phyloP scores from a whole-genome alignment of 2,329 filamentous ascomycete species.

The Pyricularia grisea region DNA sequence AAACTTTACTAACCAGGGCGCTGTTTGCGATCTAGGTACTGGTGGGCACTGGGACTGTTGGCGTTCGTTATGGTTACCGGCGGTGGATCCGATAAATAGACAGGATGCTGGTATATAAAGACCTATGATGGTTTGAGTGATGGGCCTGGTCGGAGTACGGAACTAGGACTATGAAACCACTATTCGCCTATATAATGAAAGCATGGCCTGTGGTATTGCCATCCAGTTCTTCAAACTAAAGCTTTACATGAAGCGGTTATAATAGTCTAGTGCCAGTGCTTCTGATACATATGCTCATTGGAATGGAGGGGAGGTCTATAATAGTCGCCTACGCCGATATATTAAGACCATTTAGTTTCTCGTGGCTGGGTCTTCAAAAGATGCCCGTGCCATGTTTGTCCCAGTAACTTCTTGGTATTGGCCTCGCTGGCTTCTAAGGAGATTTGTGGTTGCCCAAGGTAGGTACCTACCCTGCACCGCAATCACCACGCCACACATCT shows the following conservation, averaged over 20 bases:
- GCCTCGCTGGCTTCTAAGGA: not conserved
- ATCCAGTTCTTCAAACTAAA: not conserved
- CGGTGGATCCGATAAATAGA: conserved; percentile 44
- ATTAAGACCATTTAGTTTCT: not conserved
- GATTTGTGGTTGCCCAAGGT: not conserved
- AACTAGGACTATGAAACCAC: not conserved
- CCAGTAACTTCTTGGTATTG: not conserved
- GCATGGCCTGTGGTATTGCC: not conserved
- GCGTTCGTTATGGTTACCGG: conserved; percentile 43
- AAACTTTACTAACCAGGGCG: not conserved
- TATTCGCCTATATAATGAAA: not conserved
- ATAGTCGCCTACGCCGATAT: not conserved
- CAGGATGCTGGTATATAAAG: conserved; percentile 6
- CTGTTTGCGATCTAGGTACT: conserved; percentile 39
- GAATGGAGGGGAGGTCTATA: not conserved
- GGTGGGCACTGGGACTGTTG: conserved; percentile 52
- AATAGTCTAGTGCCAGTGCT: not conserved
- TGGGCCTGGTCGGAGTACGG: not conserved
- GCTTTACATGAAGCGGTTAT: not conserved
- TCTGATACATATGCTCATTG: not conserved
- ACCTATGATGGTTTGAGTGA: not conserved
- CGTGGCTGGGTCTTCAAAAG: not conserved
- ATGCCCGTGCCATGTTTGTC: not conserved
- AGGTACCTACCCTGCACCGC: not conserved
- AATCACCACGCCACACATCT: not conserved